A percentile compares a stretch with the other conserved stretches of the same genome.
Evolutionary conservation across 441 rosid genomes (phyloP).

Genomic region (Gossypium trilobum): DNA sequence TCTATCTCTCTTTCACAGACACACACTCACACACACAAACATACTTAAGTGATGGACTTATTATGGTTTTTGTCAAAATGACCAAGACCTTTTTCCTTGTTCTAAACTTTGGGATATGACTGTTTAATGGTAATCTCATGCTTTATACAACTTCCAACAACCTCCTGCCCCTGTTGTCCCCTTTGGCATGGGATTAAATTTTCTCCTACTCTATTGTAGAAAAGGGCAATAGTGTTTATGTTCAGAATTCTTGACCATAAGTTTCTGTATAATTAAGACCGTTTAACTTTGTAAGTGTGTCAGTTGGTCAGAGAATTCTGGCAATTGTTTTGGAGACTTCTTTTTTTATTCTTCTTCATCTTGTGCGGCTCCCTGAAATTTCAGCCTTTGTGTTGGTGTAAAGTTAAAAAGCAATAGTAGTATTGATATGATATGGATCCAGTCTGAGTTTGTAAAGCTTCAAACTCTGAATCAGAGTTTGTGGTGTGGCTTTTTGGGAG

Average conservation of each 20-base stretch:
- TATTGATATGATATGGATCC: not conserved
- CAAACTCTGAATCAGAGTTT: not conserved
- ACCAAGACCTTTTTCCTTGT: not conserved
- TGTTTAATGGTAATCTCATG: not conserved
- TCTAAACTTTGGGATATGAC: not conserved
- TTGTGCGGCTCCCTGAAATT: not conserved
- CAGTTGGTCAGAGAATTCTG: not conserved
- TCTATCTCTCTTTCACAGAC: not conserved
- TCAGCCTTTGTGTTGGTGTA: not conserved
- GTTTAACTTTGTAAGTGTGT: not conserved
- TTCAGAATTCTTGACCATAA: not conserved
- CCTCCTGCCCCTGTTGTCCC: not conserved
- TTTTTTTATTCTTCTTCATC: not conserved
- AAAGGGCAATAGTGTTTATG: not conserved
- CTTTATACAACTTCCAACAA: not conserved
- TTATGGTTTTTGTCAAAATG: not conserved
- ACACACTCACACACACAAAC: not conserved
- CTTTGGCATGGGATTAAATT: not conserved
- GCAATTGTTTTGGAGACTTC: not conserved
- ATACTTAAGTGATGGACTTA: not conserved
- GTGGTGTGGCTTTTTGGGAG: not conserved
- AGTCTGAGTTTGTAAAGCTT: conserved; percentile 4
- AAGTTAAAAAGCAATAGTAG: not conserved
- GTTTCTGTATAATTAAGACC: not conserved
- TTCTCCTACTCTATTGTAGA: not conserved